These are phyloP conservation scores for Calonectria leucothoes DNA, from an alignment of 2,329 filamentous ascomycete species.

Conservation along the genomic window DNA sequence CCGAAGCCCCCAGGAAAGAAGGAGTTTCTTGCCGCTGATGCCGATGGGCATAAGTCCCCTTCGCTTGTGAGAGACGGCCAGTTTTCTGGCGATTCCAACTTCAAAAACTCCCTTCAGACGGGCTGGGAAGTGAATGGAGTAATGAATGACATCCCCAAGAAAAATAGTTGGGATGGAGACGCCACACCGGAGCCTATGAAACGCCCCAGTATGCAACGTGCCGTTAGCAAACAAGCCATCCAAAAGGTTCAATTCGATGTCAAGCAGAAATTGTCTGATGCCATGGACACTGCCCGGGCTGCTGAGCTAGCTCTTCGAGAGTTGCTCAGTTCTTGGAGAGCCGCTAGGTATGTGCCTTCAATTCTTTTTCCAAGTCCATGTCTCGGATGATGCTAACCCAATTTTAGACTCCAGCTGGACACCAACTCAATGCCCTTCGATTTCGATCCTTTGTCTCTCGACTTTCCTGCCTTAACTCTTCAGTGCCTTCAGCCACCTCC, in stretches of 20 bases:
- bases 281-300: constrained; percentile 82
- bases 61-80: constrained; percentile 55
- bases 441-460: constrained; percentile 86
- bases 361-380: neutral
- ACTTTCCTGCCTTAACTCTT: constrained; percentile 86
- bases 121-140: constrained; percentile 83
- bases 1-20: constrained; percentile 56
- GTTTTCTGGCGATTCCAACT: constrained; percentile 58
- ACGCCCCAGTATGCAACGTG: constrained; percentile 52
- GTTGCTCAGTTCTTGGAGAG: constrained; percentile 82
- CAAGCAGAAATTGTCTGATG: constrained; percentile 73
- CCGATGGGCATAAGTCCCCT: constrained; percentile 50
- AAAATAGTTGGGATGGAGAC: constrained; percentile 47
- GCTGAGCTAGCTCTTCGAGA: constrained; percentile 88
- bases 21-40: constrained; percentile 54
- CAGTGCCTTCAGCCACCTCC: constrained; percentile 84
- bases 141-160: constrained; percentile 76
- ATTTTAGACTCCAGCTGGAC: constrained; percentile 64
- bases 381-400: constrained; percentile 23
- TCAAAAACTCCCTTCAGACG: constrained; percentile 63
- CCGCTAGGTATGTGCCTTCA: constrained; percentile 75
- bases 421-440: constrained; percentile 72
- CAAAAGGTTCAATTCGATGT: constrained; percentile 73
- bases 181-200: constrained; percentile 50
- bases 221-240: constrained; percentile 62